Percentiles rank a stretch among this genome's conserved stretches.
Conservation (phyloP, 805 yeast species). For the Priceomyces haplophilus region DNA sequence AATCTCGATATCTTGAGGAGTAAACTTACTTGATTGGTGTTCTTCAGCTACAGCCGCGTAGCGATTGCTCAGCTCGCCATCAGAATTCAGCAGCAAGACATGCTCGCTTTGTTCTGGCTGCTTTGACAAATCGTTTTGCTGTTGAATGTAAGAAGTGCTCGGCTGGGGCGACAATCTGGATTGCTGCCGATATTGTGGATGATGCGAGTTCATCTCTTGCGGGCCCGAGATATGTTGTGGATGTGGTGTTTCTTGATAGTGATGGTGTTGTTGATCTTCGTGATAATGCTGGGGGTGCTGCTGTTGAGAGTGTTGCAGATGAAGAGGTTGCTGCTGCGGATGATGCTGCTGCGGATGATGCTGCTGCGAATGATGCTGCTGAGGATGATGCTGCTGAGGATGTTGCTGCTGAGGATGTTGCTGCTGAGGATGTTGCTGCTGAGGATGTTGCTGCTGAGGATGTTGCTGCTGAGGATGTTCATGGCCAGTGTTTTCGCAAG, state of each 20-base stretch:
- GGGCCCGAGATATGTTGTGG: too few species aligned
- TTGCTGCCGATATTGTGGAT: not conserved
- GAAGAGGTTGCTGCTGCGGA: slow-evolving; percentile 6
- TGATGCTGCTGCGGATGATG: slow-evolving; percentile 6
- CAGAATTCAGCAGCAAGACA: too few species aligned
- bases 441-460: slow-evolving; percentile 7
- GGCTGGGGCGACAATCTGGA: not conserved
- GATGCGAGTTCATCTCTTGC: not conserved
- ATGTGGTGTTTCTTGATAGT: not conserved
- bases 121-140: not conserved
- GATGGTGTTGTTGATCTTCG: slow-evolving; percentile 8
- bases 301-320: not conserved
- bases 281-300: slow-evolving; percentile 10
- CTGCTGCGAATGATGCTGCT: slow-evolving; percentile 6
- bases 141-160: not conserved
- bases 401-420: slow-evolving; percentile 7
- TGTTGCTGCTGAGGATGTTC: too few species aligned
- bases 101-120: not conserved
- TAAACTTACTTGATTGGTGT: slow-evolving; percentile 24
- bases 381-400: slow-evolving; percentile 5
- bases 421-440: slow-evolving; percentile 5
- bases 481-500: too few species aligned
- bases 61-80: too few species aligned
- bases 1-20: slow-evolving; percentile 43
- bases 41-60: not conserved